Base-by-base conservation (phyloP, 306 rosid genomes). In the Rosa multiflora region DNA sequence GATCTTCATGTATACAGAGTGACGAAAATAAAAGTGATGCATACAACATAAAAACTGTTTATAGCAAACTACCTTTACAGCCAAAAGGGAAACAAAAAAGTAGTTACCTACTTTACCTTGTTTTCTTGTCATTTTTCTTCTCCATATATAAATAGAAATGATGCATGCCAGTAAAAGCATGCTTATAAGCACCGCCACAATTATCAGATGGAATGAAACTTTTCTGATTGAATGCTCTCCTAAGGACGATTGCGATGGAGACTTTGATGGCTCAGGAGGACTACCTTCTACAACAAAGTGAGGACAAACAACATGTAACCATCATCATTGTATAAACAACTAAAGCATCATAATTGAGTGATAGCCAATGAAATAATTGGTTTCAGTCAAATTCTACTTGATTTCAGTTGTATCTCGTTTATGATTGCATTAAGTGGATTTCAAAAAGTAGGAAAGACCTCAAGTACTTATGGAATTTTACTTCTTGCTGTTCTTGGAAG, bases 121-220 rank as follows among this genome's bases (percentile, higher is more conserved):
- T 83, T 53, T 66, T 21, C 69, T 86, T 52, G 79, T 53, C 64
- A 52, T 76, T 73, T 84, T 86, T 76, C 83, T 87, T 79, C 80
- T 82, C 80, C 82, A 67, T 71, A 85, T 51, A 80, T 66, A 79
- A 48, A 83, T 75, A 35, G 71, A 86, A 79, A 84, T 3, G n/a
- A 68, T 39, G 62, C 86, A 78, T 51, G 85, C 86, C 23, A 90
- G 78, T 74, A 78, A 70, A 82, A 76, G 44, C 70, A 79, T 56
- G 59, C 73, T 42, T 44, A 63, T 20, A 46, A 53, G 59, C 59
- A 80, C 73, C 13, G 85, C 61, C 32, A 48, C 83, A 72, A 82
- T 53, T 70, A 89, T 84, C 82, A 58, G 49, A 71, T 64, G 72
- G 23, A 83, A 74, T 23, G 85, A 68, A 44, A 67, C 11, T 66